Percentiles rank a stretch among this genome's conserved stretches.
These are phyloP conservation scores for Cladobotryum protrusum DNA, from an alignment of 2,329 filamentous ascomycete species.

Conservation along the genomic window DNA sequence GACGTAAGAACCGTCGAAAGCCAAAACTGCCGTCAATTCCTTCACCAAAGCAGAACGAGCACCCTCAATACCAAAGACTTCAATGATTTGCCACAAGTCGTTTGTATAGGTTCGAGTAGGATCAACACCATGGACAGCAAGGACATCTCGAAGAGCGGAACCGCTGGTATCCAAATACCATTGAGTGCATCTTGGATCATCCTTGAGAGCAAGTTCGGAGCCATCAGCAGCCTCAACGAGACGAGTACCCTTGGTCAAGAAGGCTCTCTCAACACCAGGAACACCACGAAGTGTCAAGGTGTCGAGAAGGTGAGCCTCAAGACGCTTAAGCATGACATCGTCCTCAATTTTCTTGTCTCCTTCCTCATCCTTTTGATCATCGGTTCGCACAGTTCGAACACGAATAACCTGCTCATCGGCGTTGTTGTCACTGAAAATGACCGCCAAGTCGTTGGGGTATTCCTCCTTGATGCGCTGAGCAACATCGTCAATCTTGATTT, in stretches of 20 bases:
- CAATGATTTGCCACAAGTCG: slow-evolving; percentile 89
- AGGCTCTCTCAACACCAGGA: slow-evolving; percentile 79
- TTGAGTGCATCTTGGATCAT: slow-evolving; percentile 71
- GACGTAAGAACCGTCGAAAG: slow-evolving; percentile 98
- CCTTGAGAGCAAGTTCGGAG: slow-evolving; percentile 66
- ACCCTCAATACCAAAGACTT: slow-evolving; percentile 94
- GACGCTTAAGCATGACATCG: slow-evolving; percentile 85
- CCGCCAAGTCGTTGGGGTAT: slow-evolving; percentile 76
- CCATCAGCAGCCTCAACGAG: slow-evolving; percentile 65
- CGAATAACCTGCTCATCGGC: slow-evolving; percentile 92
- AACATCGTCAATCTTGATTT: slow-evolving; percentile 84
- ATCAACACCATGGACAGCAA: slow-evolving; percentile 85
- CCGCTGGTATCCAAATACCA: slow-evolving; percentile 96
- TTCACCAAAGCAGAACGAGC: slow-evolving; percentile 79
- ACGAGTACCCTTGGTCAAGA: slow-evolving; percentile 75
- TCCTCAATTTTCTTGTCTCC: slow-evolving; percentile 61
- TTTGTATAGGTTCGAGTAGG: slow-evolving; percentile 84
- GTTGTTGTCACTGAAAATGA: slow-evolving; percentile 98
- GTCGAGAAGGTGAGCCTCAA: slow-evolving; percentile 87
- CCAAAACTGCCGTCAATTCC: slow-evolving; percentile 86
- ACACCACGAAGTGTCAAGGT: slow-evolving; percentile 89
- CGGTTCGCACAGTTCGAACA: slow-evolving; percentile 69
- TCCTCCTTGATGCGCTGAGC: slow-evolving; percentile 83
- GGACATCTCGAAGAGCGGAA: slow-evolving; percentile 75
- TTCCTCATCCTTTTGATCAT: slow-evolving; percentile 68